Base-by-base conservation (phyloP, 2,329 filamentous ascomycete genomes). In the Fusarium abutilonis region DNA sequence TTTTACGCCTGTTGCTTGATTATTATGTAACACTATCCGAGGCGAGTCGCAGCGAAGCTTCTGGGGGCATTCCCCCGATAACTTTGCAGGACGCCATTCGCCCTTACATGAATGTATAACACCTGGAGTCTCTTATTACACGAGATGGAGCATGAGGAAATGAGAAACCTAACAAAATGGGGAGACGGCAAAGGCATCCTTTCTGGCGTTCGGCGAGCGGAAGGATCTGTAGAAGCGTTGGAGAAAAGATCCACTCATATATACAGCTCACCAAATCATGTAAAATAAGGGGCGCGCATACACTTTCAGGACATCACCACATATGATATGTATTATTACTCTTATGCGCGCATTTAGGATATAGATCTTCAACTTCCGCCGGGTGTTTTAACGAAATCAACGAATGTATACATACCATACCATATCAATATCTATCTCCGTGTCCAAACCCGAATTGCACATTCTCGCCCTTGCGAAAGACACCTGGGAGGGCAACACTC, bases 131-230 rank as follows among this genome's bases (percentile, higher is more conserved):
- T 19, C 46, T 17, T 23, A 41, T n/a, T 23, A 38, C 15, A 35
- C 28, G 32, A 36, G 39, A 34, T 17, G 23, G 52, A 36, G 21
- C 42, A 60, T 29, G 35, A 47, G 41, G 60, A 17, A 35, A 28
- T 42, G 19, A 46, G 21, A 31, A 44, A 23, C 26, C 4, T 17
- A 39, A 41, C 42, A 60, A 64, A 60, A 52, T 41, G 43, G 42
- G 39, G 60, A 39, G 50, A 56, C 17, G 45, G 28, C 49, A 51
- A 47, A 31, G 54, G 38, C 35, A 15, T 63, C 19, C 21, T 26
- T 42, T 56, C 29, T 9, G 60, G 60, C 55, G 60, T 64, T 64
- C 56, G 60, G 55, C 41, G 60, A 56, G 45, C 31, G 41, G 47
- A 40, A 48, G 39, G 28, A 28, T 41, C 26, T 17, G 49, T 60